Conservation (phyloP, 345 rosid genomes). For the Melaleuca quinquenervia region DNA sequence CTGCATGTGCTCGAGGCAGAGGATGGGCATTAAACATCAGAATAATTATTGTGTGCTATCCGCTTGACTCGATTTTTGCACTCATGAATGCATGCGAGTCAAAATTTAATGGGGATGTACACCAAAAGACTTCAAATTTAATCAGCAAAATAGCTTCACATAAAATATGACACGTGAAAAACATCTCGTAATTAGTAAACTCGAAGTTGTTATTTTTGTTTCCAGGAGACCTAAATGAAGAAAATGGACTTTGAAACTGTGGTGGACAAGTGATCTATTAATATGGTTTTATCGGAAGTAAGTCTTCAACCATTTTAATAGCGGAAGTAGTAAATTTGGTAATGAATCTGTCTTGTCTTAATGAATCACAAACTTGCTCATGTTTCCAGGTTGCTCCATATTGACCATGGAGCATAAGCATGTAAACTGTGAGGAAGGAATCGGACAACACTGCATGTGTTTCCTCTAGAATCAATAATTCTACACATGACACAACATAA, state of each 20-base stretch:
- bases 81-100: not conserved
- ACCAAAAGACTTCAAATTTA: not conserved
- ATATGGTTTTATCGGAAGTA: not conserved
- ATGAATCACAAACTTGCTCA: not conserved
- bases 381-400: not conserved
- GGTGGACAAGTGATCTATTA: not conserved
- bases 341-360: not conserved
- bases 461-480: not conserved
- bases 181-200: not conserved
- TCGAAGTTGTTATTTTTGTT: not conserved
- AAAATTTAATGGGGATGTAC: not conserved
- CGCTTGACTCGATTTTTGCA: not conserved
- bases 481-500: not conserved
- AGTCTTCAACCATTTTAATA: not conserved
- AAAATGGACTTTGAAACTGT: not conserved
- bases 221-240: not conserved
- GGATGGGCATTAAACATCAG: not conserved
- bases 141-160: not conserved
- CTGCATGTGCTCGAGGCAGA: not conserved
- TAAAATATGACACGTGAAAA: not conserved
- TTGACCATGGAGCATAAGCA: not conserved
- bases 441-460: not conserved
- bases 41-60: not conserved
- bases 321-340: not conserved
- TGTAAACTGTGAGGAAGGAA: not conserved